These are phyloP conservation scores for Cetradonia linearis DNA, from an alignment of 495 filamentous ascomycete species.

Conservation along the genomic window DNA sequence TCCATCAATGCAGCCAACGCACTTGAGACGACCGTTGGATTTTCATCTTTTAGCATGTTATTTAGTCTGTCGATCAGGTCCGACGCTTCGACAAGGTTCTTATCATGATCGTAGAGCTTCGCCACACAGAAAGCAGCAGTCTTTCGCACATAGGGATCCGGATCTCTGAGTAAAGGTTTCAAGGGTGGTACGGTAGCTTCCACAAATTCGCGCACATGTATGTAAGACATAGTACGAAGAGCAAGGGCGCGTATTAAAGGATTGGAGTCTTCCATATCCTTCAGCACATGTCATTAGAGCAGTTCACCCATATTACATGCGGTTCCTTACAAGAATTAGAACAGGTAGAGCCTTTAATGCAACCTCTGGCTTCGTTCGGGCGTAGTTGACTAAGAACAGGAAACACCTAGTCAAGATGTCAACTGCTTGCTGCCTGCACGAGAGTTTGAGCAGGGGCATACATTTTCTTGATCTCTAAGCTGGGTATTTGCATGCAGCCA, in stretches of 20 bases:
- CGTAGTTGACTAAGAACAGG: conserved; percentile 93
- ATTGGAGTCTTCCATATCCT: conserved; percentile 94
- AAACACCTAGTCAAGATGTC: conserved; percentile 67
- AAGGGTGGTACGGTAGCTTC: conserved; percentile 78
- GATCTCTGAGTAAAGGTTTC: conserved; percentile 72
- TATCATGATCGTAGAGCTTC: conserved; percentile 95
- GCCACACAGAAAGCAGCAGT: conserved; percentile 94
- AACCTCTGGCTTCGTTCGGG: conserved; percentile 86
- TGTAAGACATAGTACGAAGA: conserved; percentile 90
- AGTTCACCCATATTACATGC: background rate
- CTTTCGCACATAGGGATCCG: conserved; percentile 94
- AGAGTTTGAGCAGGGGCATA: conserved; percentile 34
- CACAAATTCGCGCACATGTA: conserved; percentile 94
- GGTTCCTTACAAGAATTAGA: conserved; percentile 57
- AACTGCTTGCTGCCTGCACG: conserved; percentile 21
- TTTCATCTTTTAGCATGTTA: conserved; percentile 81
- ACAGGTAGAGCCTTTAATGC: conserved; percentile 88
- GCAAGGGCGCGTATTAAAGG: conserved; percentile 89
- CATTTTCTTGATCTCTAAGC: conserved; percentile 99
- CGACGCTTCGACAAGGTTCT: conserved; percentile 75
- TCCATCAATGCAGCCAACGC: conserved; percentile 89
- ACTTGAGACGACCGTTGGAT: conserved; percentile 92
- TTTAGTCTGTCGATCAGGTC: conserved; percentile 92
- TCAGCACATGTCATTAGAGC: conserved; percentile 1
- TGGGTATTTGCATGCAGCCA: conserved; percentile 84